phyloP scores from a whole-genome alignment of 179 eudicot genomes.

The Carnegiea gigantea region DNA sequence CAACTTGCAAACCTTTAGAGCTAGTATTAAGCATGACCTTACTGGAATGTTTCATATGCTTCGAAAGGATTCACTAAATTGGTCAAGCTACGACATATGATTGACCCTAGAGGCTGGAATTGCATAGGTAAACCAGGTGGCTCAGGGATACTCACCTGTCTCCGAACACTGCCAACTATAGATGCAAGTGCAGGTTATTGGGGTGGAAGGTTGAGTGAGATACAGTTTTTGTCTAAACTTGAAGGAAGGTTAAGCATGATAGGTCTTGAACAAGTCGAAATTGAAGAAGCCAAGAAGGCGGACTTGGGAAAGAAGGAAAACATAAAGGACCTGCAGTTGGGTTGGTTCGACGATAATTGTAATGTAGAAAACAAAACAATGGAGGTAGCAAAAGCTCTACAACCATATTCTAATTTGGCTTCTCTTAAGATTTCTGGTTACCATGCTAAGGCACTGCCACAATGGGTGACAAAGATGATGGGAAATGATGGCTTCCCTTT shows the following conservation, averaged over 20 bases:
- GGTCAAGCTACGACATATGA: no score
- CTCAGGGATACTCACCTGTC: neutral
- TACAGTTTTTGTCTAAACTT: neutral
- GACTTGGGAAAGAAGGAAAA: neutral
- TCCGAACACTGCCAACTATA: neutral
- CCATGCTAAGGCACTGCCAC: neutral
- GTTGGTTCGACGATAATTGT: no score
- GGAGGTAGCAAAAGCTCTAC: neutral
- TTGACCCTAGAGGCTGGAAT: no score
- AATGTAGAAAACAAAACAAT: no score
- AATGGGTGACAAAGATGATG: neutral
- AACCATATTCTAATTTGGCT: neutral
- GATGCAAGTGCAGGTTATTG: neutral
- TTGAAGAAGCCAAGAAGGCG: neutral
- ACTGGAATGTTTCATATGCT: no score
- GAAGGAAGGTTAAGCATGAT: neutral
- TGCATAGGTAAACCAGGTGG: no score
- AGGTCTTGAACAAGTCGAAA: neutral
- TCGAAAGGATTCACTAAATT: no score
- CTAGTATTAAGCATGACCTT: no score
- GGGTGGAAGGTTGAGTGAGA: neutral
- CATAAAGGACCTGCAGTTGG: neutral
- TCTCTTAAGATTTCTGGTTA: neutral
- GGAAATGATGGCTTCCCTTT: neutral
- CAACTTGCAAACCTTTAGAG: no score